Percentiles rank a stretch among this genome's conserved stretches.
Evolutionary conservation across 225 moss, liverwort and hornwort genomes (phyloP).

Genomic region (Pleurozium schreberi): DNA sequence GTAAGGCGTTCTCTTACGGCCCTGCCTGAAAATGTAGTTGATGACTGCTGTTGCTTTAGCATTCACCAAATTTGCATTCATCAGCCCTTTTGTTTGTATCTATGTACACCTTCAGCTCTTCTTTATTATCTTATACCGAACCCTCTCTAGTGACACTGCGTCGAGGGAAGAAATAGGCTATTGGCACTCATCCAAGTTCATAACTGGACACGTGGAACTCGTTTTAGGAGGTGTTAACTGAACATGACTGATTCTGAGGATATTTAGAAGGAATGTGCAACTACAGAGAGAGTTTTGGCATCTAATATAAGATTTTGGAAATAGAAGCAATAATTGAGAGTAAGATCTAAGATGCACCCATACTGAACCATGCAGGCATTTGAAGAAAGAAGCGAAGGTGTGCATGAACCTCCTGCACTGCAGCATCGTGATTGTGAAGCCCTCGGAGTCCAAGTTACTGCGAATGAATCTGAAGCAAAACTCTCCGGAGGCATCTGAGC

Average conservation of each 20-base stretch:
- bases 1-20: background rate
- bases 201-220: background rate
- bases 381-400: constrained; percentile 32
- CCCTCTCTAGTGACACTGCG: background rate
- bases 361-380: background rate
- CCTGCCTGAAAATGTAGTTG: background rate
- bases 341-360: background rate
- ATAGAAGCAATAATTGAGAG: background rate
- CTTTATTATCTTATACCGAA: background rate
- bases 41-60: background rate
- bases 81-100: background rate
- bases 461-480: constrained; percentile 15
- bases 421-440: constrained; percentile 30
- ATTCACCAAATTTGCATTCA: background rate
- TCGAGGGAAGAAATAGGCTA: no score
- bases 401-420: constrained; percentile 33
- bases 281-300: no score
- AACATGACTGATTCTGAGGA: background rate
- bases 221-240: background rate
- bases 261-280: background rate
- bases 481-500: background rate
- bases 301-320: background rate
- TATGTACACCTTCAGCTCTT: background rate
- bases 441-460: constrained; percentile 22
- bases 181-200: background rate